Conservation (phyloP, 2,329 filamentous ascomycete genomes). For the Metarhizium brunneum region DNA sequence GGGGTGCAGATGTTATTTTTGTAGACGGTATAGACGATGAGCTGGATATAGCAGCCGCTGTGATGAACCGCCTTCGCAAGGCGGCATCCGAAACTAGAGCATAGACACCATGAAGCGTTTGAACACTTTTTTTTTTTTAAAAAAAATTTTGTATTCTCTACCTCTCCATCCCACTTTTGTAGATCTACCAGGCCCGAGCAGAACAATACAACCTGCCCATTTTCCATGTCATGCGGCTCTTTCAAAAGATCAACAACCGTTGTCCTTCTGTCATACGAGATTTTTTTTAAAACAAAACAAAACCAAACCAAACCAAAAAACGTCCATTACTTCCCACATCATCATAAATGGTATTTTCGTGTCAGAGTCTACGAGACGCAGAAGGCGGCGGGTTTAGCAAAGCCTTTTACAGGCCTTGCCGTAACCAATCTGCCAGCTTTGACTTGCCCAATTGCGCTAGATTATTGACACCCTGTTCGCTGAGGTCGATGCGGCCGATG, state of each 20-base stretch:
- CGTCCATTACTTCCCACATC: background rate
- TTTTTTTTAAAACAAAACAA: background rate
- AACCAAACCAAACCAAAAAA: conserved; percentile 3
- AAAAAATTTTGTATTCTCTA: conserved; percentile 8
- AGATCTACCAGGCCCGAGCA: background rate
- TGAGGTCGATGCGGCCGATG: conserved; percentile 88
- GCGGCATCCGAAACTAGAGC: conserved; percentile 54
- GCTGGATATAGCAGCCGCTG: conserved; percentile 74
- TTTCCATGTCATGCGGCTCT: conserved; percentile 18
- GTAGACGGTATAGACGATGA: conserved; percentile 80
- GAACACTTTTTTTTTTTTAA: conserved; percentile 8
- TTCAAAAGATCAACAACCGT: background rate
- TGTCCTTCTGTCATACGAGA: background rate
- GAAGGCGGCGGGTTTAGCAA: background rate
- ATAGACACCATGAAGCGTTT: conserved; percentile 27
- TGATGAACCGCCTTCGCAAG: conserved; percentile 78
- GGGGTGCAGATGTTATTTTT: conserved; percentile 72
- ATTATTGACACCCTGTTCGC: conserved; percentile 91
- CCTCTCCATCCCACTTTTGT: background rate
- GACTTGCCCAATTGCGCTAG: conserved; percentile 88
- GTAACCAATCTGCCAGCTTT: conserved; percentile 82
- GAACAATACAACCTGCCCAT: background rate
- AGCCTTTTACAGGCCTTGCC: conserved; percentile 59
- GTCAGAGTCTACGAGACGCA: background rate
- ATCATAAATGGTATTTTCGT: background rate